A percentile compares a stretch with the other conserved stretches of the same genome.
phyloP scores from a whole-genome alignment of 805 yeast genomes.

The Candida krabiensis region DNA sequence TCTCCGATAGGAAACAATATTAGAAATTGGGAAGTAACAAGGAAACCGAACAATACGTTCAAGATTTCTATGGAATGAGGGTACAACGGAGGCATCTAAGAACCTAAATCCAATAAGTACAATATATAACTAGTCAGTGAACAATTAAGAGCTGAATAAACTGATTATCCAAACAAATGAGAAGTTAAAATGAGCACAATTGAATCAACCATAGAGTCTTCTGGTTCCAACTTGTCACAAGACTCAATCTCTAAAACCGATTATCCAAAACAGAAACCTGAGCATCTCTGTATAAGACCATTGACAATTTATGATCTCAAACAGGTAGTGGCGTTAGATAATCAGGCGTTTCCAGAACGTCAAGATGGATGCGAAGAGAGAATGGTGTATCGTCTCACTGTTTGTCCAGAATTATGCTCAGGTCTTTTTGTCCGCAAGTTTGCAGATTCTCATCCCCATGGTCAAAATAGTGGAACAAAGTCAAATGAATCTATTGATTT shows the following conservation, averaged over 20 bases:
- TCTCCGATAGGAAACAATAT: too few species aligned
- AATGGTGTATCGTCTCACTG: constrained; percentile 65
- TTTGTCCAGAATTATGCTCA: constrained; percentile 87
- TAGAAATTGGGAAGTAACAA: too few species aligned
- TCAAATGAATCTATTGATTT: constrained; percentile 26
- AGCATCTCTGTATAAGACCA: constrained; percentile 72
- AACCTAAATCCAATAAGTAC: too few species aligned
- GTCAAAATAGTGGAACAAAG: constrained; percentile 7
- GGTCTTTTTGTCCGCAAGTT: constrained; percentile 83
- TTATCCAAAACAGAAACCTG: constrained; percentile 41
- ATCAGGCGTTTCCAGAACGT: constrained; percentile 61
- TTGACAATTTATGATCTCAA: constrained; percentile 71
- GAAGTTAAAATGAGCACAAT: too few species aligned
- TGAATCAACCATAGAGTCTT: constrained; percentile 31
- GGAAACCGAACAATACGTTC: too few species aligned
- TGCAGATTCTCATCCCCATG: constrained; percentile 20
- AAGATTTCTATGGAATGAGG: too few species aligned
- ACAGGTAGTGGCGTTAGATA: constrained; percentile 62
- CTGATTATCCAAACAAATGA: too few species aligned
- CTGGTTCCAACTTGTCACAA: constrained; percentile 19
- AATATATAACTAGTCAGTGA: too few species aligned
- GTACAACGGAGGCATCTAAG: too few species aligned
- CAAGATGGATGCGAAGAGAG: constrained; percentile 72
- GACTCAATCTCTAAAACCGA: constrained; percentile 18
- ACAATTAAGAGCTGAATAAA: too few species aligned